Evolutionary conservation across 352 stramenopile genomes (phyloP).

Genomic region (Pelagophyceae sp.): DNA sequence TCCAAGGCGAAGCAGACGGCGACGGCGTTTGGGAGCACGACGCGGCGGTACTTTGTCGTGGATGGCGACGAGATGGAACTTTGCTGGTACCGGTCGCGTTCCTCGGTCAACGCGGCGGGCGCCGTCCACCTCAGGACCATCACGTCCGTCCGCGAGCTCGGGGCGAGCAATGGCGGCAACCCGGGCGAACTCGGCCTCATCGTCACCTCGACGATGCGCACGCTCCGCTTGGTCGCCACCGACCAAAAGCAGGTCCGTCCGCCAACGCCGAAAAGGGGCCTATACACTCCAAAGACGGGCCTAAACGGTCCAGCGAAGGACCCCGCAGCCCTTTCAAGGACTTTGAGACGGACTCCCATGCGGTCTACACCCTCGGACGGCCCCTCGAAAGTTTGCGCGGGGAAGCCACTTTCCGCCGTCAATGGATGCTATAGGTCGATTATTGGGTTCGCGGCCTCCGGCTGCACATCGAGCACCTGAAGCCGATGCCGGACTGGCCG

Average conservation of each 20-base stretch:
- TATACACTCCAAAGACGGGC: too few species aligned
- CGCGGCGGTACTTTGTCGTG: neutral
- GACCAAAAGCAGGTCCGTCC: neutral
- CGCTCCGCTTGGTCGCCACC: neutral
- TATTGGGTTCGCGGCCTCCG: neutral
- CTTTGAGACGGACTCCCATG: too few species aligned
- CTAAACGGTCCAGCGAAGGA: too few species aligned
- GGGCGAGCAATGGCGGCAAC: neutral
- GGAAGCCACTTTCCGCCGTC: too few species aligned
- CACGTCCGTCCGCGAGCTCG: neutral
- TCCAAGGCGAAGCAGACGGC: neutral
- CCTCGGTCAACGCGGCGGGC: neutral
- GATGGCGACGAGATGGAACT: neutral
- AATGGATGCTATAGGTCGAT: too few species aligned
- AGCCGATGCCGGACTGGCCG: too few species aligned
- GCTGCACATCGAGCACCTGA: neutral
- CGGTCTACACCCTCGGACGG: too few species aligned
- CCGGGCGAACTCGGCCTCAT: neutral
- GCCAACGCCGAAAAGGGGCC: too few species aligned
- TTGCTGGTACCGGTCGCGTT: neutral
- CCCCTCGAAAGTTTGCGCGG: too few species aligned
- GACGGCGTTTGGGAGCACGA: neutral
- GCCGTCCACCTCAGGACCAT: neutral
- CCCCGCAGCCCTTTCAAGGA: too few species aligned
- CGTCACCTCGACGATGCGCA: neutral